phyloP scores from a whole-genome alignment of 257 asterid species.

The Solanum lignicaule region DNA sequence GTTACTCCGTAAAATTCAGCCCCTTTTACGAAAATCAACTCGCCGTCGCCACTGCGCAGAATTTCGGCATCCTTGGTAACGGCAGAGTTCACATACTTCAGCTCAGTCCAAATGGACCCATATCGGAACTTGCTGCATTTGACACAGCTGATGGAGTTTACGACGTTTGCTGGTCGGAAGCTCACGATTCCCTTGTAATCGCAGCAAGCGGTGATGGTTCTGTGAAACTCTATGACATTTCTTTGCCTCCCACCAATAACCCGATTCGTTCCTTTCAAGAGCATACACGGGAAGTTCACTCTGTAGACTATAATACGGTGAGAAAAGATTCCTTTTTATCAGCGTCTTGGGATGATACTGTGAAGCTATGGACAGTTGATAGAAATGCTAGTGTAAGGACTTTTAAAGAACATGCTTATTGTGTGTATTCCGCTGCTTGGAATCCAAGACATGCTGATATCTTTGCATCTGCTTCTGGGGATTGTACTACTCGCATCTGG shows the following conservation, averaged over 20 bases:
- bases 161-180: constrained; percentile 97
- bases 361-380: constrained; percentile 93
- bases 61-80: constrained; percentile 94
- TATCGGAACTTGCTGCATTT: constrained; percentile 60
- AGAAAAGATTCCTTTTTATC: constrained; percentile 84
- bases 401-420: constrained; percentile 89
- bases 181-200: constrained; percentile 80
- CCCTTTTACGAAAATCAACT: constrained; percentile 78
- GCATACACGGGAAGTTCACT: constrained; percentile 84
- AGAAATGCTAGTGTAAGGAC: constrained; percentile 83
- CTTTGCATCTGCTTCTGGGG: constrained; percentile 92
- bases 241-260: constrained; percentile 68
- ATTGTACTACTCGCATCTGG: constrained; percentile 92
- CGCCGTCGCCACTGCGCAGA: constrained; percentile 92
- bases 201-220: constrained; percentile 93
- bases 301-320: constrained; percentile 72
- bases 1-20: constrained; percentile 91
- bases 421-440: constrained; percentile 89
- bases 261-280: constrained; percentile 86
- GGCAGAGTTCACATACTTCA: constrained; percentile 91
- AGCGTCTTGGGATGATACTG: constrained; percentile 90
- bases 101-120: constrained; percentile 36
- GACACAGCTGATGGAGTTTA: constrained; percentile 96
- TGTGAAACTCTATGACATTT: constrained; percentile 71
- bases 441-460: constrained; percentile 93